Base-by-base conservation (phyloP, 495 filamentous ascomycete species). In the Podospora sp. region DNA sequence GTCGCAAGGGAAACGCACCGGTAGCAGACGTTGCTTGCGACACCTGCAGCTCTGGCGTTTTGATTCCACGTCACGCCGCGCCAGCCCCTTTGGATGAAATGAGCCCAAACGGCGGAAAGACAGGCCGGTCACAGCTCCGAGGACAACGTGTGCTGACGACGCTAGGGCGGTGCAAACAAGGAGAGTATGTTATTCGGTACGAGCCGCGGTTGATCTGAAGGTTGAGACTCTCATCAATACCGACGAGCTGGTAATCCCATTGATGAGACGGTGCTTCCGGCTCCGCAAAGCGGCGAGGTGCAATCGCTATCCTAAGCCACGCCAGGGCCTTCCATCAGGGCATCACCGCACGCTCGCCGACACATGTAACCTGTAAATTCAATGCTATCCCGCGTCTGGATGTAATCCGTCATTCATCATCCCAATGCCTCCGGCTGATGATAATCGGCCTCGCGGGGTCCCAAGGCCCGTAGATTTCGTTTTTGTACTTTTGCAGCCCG, bases 401-500 rank as follows among this genome's bases (percentile, higher is more conserved):
- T 24, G 14, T n/a, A 55, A n/a, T 22, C 52, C 52, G 56, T 59
- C 53, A 81, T 66, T 82, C 79, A 60, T 83, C 81, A 58, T 83
- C 81, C 79, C 80, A 82, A 66, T 81, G 77, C 71, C 79, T 75
- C 49, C 82, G 73, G 60, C 79, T 83, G 49, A 83, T 83, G 61
- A 91, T 89, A 60, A 98, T 89, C 7, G 95, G 95, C 72, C 94
- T 83, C 2, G 95, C 95, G 20, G 96, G 93, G 83, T 99, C 95
- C 95, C 95, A 99, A 3, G 95, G 95, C 33, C 95, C 95, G 73
- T 92, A 92, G 65, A 99, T 97, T 76, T 97, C 95, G 79, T 98
- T 98, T 85, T 99, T 99, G 78, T 97, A 99, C 81, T 94, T 94
- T 79, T 99, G 95, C 76, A 99, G 78, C 56, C 92, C 91, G 74